phyloP scores from a whole-genome alignment of 2,329 filamentous ascomycete species.

The Septoria linicola region DNA sequence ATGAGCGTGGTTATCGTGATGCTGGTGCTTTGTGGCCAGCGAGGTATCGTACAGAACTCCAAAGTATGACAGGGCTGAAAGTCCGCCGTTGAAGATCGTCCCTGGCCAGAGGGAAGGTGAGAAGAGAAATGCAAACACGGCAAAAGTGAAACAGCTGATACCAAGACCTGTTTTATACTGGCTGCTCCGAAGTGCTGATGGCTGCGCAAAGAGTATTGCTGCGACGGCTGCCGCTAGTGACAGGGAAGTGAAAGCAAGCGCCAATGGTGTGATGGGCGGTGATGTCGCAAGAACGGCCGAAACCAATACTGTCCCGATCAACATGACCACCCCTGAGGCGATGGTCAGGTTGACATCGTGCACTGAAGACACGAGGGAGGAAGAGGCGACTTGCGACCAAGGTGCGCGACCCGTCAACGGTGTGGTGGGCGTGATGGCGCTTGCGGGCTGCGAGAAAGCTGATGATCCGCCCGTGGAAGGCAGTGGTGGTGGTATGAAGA shows the following conservation, averaged over 20 bases:
- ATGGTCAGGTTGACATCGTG: constrained; percentile 47
- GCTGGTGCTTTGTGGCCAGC: constrained; percentile 30
- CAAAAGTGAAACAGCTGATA: constrained; percentile 36
- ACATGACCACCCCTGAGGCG: constrained; percentile 41
- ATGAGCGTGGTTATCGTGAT: constrained; percentile 36
- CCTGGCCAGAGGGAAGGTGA: constrained; percentile 39
- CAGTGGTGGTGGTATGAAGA: constrained; percentile 52
- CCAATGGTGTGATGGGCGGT: constrained; percentile 36
- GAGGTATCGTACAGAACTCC: constrained; percentile 44
- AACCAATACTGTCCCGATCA: constrained; percentile 39
- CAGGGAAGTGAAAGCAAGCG: constrained; percentile 42
- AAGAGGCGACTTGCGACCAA: constrained; percentile 25
- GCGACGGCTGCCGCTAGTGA: constrained; percentile 46
- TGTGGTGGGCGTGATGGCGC: constrained; percentile 12
- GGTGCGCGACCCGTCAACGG: constrained; percentile 24
- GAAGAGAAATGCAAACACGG: constrained; percentile 38
- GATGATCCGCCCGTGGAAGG: constrained; percentile 29
- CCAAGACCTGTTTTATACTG: constrained; percentile 37
- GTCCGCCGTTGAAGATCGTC: constrained; percentile 36
- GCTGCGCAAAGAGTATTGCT: constrained; percentile 45
- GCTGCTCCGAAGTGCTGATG: constrained; percentile 42
- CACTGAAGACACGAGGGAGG: constrained; percentile 39
- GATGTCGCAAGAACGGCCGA: constrained; percentile 38
- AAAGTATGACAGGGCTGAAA: constrained; percentile 40
- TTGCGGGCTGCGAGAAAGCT: constrained; percentile 6